A percentile compares a stretch with the other conserved stretches of the same genome.
phyloP scores from a whole-genome alignment of 768 basidiomycete genomes.

The Boletus edulis region DNA sequence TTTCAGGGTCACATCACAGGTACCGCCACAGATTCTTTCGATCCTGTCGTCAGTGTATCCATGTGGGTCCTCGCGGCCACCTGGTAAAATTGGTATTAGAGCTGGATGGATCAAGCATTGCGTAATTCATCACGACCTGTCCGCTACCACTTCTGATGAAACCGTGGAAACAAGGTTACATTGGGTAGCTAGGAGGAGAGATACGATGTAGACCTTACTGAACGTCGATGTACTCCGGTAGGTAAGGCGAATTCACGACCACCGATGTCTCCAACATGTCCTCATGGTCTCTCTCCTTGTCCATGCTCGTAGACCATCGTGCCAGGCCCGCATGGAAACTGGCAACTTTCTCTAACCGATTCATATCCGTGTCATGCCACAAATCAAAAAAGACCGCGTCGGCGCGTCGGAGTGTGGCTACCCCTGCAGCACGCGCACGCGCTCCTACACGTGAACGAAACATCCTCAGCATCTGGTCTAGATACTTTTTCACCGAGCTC shows the following conservation, averaged over 20 bases:
- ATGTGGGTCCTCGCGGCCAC: background rate
- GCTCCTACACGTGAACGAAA: constrained; percentile 6
- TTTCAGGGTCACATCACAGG: background rate
- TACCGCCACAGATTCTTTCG: background rate
- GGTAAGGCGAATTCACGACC: constrained; percentile 7
- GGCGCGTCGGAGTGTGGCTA: constrained; percentile 5
- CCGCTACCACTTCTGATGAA: background rate
- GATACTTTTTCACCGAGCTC: constrained; percentile 9
- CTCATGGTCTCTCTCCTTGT: background rate
- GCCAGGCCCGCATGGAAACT: background rate
- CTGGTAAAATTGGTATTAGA: background rate
- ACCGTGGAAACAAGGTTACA: constrained; percentile 2
- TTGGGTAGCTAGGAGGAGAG: background rate
- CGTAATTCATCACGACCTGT: background rate
- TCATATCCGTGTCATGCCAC: constrained; percentile 1
- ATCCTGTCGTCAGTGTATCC: background rate
- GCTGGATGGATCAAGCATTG: background rate
- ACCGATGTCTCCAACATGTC: constrained; percentile 4
- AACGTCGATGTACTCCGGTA: constrained; percentile 9
- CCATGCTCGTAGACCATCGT: background rate
- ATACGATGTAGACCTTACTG: background rate
- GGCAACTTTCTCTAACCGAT: background rate
- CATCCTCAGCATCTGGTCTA: constrained; percentile 9
- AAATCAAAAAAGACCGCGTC: constrained; percentile 11
- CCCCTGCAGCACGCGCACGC: background rate